Percentiles rank a stretch among this genome's conserved stretches.
Conservation (phyloP, 164 flowering plant species). For the Nymphaea colorata region DNA sequence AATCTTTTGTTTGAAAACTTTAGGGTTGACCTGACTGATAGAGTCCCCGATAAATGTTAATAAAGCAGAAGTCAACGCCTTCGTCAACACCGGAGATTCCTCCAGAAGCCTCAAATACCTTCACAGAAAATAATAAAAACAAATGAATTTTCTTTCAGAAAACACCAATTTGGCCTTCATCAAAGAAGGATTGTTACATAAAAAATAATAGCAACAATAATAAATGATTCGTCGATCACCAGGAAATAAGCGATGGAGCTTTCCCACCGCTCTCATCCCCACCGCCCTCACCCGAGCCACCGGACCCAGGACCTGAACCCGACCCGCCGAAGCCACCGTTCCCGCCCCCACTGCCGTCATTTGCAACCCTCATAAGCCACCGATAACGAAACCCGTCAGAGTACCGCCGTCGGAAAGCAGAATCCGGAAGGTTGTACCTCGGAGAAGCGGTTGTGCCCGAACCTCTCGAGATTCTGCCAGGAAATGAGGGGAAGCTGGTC, state of each 20-base stretch:
- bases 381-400: not conserved
- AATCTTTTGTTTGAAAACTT: no score
- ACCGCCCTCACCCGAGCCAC: not conserved
- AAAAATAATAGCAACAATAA: no score
- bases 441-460: not conserved
- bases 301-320: not conserved
- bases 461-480: not conserved
- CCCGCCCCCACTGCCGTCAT: not conserved
- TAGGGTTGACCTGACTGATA: constrained; percentile 57
- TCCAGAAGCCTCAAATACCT: constrained; percentile 74
- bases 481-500: not conserved
- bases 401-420: not conserved
- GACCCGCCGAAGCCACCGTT: not conserved
- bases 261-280: not conserved
- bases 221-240: not conserved
- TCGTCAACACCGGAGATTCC: constrained; percentile 56
- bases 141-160: not conserved
- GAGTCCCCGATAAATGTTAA: constrained; percentile 66
- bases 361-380: not conserved
- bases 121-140: constrained; percentile 1
- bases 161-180: not conserved
- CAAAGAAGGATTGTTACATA: no score
- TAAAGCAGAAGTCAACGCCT: constrained; percentile 77
- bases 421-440: not conserved
- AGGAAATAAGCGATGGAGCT: not conserved